Conservation (phyloP, 2,329 filamentous ascomycete species). For the Dothidotthia symphoricarpi region DNA sequence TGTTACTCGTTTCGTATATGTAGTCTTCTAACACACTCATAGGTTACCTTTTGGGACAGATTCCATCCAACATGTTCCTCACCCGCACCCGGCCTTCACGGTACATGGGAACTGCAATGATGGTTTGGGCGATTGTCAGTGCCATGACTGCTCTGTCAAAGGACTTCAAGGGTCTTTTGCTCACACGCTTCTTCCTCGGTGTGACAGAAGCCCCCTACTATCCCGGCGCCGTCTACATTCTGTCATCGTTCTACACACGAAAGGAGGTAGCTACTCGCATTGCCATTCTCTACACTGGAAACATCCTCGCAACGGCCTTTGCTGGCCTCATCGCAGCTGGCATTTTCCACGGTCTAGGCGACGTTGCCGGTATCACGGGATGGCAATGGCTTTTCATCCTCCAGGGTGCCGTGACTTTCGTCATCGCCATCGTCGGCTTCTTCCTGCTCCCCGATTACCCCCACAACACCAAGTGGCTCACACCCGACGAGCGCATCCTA, state of each 20-base stretch:
- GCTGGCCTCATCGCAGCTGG: slow-evolving; percentile 46
- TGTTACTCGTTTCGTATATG: too few relatives aligned
- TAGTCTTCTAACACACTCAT: too few relatives aligned
- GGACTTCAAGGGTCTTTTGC: slow-evolving; percentile 46
- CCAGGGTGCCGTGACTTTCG: slow-evolving; percentile 30
- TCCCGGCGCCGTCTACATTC: slow-evolving; percentile 39
- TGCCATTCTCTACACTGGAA: slow-evolving; percentile 49
- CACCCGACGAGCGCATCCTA: slow-evolving; percentile 45
- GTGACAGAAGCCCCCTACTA: slow-evolving; percentile 45
- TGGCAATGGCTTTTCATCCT: slow-evolving; percentile 35
- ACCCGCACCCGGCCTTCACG: slow-evolving; percentile 30
- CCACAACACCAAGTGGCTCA: slow-evolving; percentile 48
- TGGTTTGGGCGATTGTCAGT: slow-evolving; percentile 45
- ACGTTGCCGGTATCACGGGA: slow-evolving; percentile 20
- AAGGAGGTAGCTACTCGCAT: slow-evolving; percentile 50
- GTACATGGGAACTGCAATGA: slow-evolving; percentile 37
- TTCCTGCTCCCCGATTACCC: slow-evolving; percentile 43
- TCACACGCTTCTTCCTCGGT: slow-evolving; percentile 46
- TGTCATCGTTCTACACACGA: slow-evolving; percentile 41
- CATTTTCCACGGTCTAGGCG: slow-evolving; percentile 28
- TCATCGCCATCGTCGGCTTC: slow-evolving; percentile 40
- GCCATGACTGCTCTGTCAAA: slow-evolving; percentile 46
- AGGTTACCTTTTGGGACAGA: slow-evolving; percentile 40
- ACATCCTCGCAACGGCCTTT: slow-evolving; percentile 44
- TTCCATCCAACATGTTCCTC: slow-evolving; percentile 41